A percentile compares a stretch with the other conserved stretches of the same genome.
These are phyloP conservation scores for Coelastrella sp. DNA, from an alignment of 139 green algal species.

Conservation along the genomic window DNA sequence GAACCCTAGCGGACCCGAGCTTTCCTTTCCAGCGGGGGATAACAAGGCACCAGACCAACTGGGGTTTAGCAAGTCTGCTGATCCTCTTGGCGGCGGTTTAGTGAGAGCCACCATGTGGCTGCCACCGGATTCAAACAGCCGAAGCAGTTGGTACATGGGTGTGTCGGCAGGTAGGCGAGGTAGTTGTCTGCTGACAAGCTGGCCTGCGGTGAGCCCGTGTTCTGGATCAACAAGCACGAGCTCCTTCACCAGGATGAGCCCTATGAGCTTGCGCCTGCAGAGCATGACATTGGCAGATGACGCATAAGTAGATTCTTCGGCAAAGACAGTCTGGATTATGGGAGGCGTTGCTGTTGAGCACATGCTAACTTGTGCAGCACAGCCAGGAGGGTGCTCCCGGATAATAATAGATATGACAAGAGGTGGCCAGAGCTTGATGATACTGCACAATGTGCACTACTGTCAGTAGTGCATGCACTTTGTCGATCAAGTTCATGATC, in stretches of 20 bases:
- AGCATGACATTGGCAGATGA: neutral
- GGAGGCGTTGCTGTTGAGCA: too few relatives aligned
- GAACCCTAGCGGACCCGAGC: neutral
- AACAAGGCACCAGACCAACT: neutral
- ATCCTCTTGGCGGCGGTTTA: neutral
- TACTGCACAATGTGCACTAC: too few relatives aligned
- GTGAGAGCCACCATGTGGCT: slow-evolving; percentile 43
- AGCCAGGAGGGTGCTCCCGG: too few relatives aligned
- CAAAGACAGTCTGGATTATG: too few relatives aligned
- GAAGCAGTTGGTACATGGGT: slow-evolving; percentile 83
- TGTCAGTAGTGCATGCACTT: too few relatives aligned
- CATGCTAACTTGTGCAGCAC: too few relatives aligned
- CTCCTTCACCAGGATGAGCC: slow-evolving; percentile 86
- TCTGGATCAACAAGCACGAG: slow-evolving; percentile 59
- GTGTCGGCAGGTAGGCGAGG: slow-evolving; percentile 40
- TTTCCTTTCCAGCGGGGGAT: neutral
- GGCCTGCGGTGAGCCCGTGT: slow-evolving; percentile 29
- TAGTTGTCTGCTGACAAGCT: slow-evolving; percentile 41
- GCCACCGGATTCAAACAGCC: slow-evolving; percentile 82
- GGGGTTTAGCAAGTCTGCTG: neutral
- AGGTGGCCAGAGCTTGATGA: too few relatives aligned
- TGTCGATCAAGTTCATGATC: too few relatives aligned
- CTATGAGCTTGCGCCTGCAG: slow-evolving; percentile 47
- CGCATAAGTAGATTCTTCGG: too few relatives aligned
- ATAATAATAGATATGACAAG: too few relatives aligned